Evolutionary conservation across 257 asterid genomes (phyloP).

Genomic region (Dorcoceras hygrometricum): DNA sequence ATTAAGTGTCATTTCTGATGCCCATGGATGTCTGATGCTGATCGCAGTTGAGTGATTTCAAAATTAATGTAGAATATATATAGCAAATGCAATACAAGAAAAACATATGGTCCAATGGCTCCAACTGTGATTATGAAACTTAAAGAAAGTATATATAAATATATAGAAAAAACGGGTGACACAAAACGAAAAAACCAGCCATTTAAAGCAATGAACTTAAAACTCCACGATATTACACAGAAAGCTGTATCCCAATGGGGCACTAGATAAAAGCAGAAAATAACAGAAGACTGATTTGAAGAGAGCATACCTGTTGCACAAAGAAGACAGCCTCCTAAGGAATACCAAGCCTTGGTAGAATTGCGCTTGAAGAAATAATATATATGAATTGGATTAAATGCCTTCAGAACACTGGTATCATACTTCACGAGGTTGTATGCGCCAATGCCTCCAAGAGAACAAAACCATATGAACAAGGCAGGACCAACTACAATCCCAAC

Average conservation of each 20-base stretch:
- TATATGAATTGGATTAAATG: slow-evolving; percentile 89
- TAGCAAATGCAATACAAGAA: slow-evolving; percentile 11
- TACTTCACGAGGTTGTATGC: slow-evolving; percentile 85
- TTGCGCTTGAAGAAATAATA: slow-evolving; percentile 76
- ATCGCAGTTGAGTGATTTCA: slow-evolving; percentile 12
- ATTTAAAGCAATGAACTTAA: not conserved
- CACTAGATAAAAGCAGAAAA: slow-evolving; percentile 7
- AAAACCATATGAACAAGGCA: slow-evolving; percentile 93
- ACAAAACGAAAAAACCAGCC: slow-evolving; percentile 6
- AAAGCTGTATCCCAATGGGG: slow-evolving; percentile 11
- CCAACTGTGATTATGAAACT: not conserved
- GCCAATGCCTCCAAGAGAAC: slow-evolving; percentile 92
- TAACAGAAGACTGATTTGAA: not conserved
- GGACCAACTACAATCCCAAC: slow-evolving; percentile 97
- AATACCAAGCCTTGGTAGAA: slow-evolving; percentile 85
- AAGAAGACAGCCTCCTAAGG: slow-evolving; percentile 95
- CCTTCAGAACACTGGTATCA: slow-evolving; percentile 68
- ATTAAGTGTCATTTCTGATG: slow-evolving; percentile 7
- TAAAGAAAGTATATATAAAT: not conserved
- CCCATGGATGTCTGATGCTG: slow-evolving; percentile 10
- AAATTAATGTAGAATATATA: slow-evolving; percentile 8
- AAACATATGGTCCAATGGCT: slow-evolving; percentile 5
- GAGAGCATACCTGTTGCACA: slow-evolving; percentile 79
- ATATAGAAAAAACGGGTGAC: not conserved
- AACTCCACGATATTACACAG: slow-evolving; percentile 19